These are phyloP conservation scores for Brasilioporus rufonigricans DNA, from an alignment of 768 basidiomycete species.

Conservation along the genomic window DNA sequence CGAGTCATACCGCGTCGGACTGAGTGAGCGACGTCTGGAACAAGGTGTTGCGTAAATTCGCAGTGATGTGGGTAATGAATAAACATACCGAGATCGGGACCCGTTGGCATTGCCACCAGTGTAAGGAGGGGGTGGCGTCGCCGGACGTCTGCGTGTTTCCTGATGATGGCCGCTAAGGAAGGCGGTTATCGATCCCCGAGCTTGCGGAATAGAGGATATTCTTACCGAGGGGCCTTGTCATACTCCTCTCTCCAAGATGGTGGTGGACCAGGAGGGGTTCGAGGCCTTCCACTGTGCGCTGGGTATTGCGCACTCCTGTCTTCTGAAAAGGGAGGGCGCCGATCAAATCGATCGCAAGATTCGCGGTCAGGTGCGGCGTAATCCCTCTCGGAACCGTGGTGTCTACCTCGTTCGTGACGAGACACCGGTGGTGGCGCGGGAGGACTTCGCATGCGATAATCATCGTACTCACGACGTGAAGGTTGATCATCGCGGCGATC, in stretches of 20 bases:
- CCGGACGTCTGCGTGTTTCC: constrained; percentile 48
- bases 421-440: constrained; percentile 44
- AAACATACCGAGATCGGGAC: constrained; percentile 39
- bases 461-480: constrained; percentile 64
- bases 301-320: constrained; percentile 45
- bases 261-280: constrained; percentile 54
- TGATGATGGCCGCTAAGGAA: constrained; percentile 15
- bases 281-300: constrained; percentile 45
- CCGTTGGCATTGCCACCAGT: constrained; percentile 44
- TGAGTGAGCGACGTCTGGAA: constrained; percentile 68
- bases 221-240: constrained; percentile 61
- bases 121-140: constrained; percentile 52
- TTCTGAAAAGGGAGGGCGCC: constrained; percentile 42
- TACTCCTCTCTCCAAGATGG: constrained; percentile 62
- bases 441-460: constrained; percentile 58
- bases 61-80: background rate
- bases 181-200: background rate
- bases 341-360: constrained; percentile 61
- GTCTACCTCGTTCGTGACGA: constrained; percentile 50
- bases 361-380: constrained; percentile 42
- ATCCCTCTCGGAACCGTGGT: constrained; percentile 38
- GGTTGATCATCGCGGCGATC: constrained; percentile 70
- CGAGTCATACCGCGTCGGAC: constrained; percentile 50
- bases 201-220: background rate
- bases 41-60: background rate